These are phyloP conservation scores for Physcomitrellopsis africana DNA, from an alignment of 225 moss, liverwort and hornwort genomes.

Conservation along the genomic window DNA sequence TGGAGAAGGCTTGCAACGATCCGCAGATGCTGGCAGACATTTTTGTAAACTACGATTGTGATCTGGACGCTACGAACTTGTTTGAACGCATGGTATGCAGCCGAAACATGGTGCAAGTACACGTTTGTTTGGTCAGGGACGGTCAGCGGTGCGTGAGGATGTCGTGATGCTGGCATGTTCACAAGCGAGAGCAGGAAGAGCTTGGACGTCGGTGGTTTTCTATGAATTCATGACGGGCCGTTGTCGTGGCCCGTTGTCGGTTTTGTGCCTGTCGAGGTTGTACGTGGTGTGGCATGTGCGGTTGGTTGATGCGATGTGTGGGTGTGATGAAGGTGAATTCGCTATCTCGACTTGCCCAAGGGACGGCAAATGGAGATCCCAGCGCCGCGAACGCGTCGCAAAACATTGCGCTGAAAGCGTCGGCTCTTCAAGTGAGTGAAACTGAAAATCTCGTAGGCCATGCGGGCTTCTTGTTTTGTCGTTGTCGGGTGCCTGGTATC, in stretches of 20 bases:
- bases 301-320: slow-evolving; percentile 11
- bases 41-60: slow-evolving; percentile 99
- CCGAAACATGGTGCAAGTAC: background rate
- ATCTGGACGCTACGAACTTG: slow-evolving; percentile 87
- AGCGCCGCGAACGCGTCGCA: slow-evolving; percentile 60
- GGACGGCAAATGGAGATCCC: slow-evolving; percentile 66
- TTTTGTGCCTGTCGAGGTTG: slow-evolving; percentile 11
- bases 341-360: slow-evolving; percentile 95
- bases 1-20: slow-evolving; percentile 93
- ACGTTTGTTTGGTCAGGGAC: background rate
- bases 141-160: background rate
- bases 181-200: too few species aligned
- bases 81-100: slow-evolving; percentile 92
- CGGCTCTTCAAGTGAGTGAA: slow-evolving; percentile 79
- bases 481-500: slow-evolving; percentile 2
- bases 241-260: slow-evolving; percentile 18
- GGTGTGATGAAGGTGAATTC: slow-evolving; percentile 76
- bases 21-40: slow-evolving; percentile 97
- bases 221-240: too few species aligned
- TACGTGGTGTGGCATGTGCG: background rate
- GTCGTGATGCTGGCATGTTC: background rate
- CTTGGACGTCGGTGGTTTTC: too few species aligned
- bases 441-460: background rate
- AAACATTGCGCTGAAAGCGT: slow-evolving; percentile 67
- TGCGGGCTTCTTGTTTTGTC: slow-evolving; percentile 1